phyloP scores from a whole-genome alignment of 257 asterid species.

The Knoxia roxburghii region DNA sequence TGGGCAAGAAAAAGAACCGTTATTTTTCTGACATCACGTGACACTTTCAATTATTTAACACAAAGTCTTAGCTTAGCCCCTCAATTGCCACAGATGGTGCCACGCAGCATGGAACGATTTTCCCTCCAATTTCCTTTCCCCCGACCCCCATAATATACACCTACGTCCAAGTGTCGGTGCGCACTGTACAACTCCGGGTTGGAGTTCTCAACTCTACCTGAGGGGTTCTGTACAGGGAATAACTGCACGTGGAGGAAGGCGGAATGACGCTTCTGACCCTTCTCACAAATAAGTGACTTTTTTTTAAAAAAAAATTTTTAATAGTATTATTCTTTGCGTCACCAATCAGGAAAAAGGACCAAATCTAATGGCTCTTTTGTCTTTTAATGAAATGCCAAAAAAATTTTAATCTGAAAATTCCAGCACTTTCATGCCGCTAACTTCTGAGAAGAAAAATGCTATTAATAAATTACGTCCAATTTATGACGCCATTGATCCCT shows the following conservation, averaged over 20 bases:
- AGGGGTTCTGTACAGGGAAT: slow-evolving; percentile 24
- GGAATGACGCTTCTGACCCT: slow-evolving; percentile 23
- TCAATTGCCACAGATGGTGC: slow-evolving; percentile 19
- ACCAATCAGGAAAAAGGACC: slow-evolving; percentile 3
- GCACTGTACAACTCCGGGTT: background rate
- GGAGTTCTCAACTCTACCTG: slow-evolving; percentile 7
- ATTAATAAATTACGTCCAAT: slow-evolving; percentile 25
- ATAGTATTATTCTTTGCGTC: background rate
- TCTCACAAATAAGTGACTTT: background rate
- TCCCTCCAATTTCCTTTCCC: too few relatives aligned
- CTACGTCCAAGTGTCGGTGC: slow-evolving; percentile 41
- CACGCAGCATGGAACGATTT: slow-evolving; percentile 8
- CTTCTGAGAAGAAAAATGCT: slow-evolving; percentile 10
- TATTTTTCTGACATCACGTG: slow-evolving; percentile 50
- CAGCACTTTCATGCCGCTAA: slow-evolving; percentile 18
- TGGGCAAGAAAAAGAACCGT: slow-evolving; percentile 20
- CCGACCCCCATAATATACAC: too few relatives aligned
- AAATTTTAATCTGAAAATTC: slow-evolving; percentile 20
- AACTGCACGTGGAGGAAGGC: slow-evolving; percentile 30
- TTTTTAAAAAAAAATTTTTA: background rate
- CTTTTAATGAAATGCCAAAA: slow-evolving; percentile 27
- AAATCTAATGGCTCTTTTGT: slow-evolving; percentile 20
- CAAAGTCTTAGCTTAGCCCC: slow-evolving; percentile 6
- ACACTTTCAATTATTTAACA: slow-evolving; percentile 4
- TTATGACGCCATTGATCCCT: background rate